Base-by-base conservation (phyloP, 208 protist genomes). In the Zelonia costaricensis region DNA sequence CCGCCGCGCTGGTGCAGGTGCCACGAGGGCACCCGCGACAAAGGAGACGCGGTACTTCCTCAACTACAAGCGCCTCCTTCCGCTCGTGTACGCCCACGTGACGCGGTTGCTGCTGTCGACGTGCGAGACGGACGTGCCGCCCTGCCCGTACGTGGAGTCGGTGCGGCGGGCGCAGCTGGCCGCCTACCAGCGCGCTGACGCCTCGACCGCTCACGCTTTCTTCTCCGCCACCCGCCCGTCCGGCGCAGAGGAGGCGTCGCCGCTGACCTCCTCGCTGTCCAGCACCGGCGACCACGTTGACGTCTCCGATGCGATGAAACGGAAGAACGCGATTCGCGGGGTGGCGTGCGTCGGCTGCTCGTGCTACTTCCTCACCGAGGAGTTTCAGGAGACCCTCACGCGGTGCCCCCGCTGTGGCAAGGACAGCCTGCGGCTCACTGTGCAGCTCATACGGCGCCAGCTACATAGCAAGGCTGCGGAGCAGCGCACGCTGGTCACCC, bases 11-110 rank as follows among this genome's bases (percentile, higher is more conserved):
- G 33, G 10, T 38, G 7, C 4, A 38, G 7, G 4, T 10, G 33
- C 33, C 51, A 31, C 7, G 18, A 22, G 33, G 25, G 51, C 27
- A 6, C 9, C 10, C 6, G 15, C 13, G 33, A 30, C 51, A 4
- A 45, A 39, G 12, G 60, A 74, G 30, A 36, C 76, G 28, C 80
- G 76, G 20, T 80, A 91, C 30, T 93, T 80, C 59, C 70, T 95
- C 28, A 93, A 95, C 62, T 95, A 89, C 75, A 78, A 86, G 42
- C 69, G 72, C 0, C 31, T 91, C 2, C 47, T 95, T 12, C 79
- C 83, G 12, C 61, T 86, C 38, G 84, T 80, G 10, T 95, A 91
- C 59, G 90, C 84, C 4, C 90, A 95, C 60, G 74, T 84, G 9
- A 74, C 70, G 13, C 82, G 80, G 23, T 76, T 95, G 13, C 63